phyloP scores from a whole-genome alignment of 1,284 basidiomycete species.

The Ustilago shanxiensis region DNA sequence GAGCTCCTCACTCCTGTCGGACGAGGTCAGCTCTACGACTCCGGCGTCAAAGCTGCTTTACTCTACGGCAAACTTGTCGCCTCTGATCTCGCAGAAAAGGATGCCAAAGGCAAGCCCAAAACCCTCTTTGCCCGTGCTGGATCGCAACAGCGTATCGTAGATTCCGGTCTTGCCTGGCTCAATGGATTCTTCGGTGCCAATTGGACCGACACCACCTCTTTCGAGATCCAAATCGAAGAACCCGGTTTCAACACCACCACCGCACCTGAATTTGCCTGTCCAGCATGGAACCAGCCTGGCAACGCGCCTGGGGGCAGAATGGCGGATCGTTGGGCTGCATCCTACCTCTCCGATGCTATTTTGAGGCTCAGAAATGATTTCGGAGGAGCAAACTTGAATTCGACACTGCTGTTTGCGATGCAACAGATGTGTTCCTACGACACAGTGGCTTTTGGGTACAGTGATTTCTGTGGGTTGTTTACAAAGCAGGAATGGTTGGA shows the following conservation, averaged over 20 bases:
- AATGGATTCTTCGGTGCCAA: conserved; percentile 57
- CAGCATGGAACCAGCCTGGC: conserved; percentile 23
- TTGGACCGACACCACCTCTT: conserved; percentile 45
- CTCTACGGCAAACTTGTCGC: conserved; percentile 52
- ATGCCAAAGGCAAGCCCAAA: conserved; percentile 27
- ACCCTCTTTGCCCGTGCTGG: conserved; percentile 64
- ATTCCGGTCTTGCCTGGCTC: conserved; percentile 60
- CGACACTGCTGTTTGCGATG: conserved; percentile 55
- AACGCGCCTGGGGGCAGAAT: conserved; percentile 26
- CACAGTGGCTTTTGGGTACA: conserved; percentile 89
- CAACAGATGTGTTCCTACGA: conserved; percentile 69
- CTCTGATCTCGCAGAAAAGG: conserved; percentile 29
- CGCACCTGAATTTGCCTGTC: conserved; percentile 65
- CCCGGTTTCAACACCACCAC: conserved; percentile 66
- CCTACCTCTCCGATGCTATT: conserved; percentile 64
- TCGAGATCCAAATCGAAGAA: conserved; percentile 67
- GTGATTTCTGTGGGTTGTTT: conserved; percentile 89
- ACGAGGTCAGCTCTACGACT: conserved; percentile 61
- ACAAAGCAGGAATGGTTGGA: conserved; percentile 89
- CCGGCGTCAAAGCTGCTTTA: conserved; percentile 57
- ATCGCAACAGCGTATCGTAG: conserved; percentile 67
- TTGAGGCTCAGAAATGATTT: conserved; percentile 54
- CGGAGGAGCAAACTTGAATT: conserved; percentile 47
- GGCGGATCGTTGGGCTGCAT: conserved; percentile 51
- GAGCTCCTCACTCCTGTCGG: conserved; percentile 67